Evolutionary conservation across 192 early-diverging fungal genomes (phyloP), one percentile per base, ranked within the genome.

Genomic region (Backusella liffmaniae): DNA sequence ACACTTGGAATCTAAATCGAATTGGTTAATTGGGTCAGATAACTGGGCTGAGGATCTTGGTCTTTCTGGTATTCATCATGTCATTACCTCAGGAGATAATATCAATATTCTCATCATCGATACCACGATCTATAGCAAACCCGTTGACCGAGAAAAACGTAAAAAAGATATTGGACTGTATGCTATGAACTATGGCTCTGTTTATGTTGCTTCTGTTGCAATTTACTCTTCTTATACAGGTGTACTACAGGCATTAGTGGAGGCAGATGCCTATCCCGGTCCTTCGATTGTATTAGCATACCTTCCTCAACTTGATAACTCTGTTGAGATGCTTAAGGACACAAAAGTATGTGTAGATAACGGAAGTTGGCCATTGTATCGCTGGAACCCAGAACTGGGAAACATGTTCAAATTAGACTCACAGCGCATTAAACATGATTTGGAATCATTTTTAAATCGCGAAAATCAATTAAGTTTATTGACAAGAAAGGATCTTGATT

Each of bases 141-240:
- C 66, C 1, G 83, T 85, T 23, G 76, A 84, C 44, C 83, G 77
- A 41, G 89, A 91, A 65, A 86, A 88, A 79, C 86, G 87, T 67
- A 96, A 96, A 88, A 97, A 97, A 86, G 96, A 98, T 81, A 88
- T 97, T 78, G 97, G 96, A 65, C 86, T 98, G 34, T 97, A 96
- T 74, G 96, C 95, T 35, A 96, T 98, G 95, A 94, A 92, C 84
- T 96, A 97, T 86, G 94, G 93, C 34, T 85, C 88, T 8, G 92
- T 90, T 6, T 98, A 94, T 80, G 96, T 97, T 18, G 97, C 97
- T 21, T 95, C 96, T 1, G 93, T 97, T 29, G 92, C 95, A 1
- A 80, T 96, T 29, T 94, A 94, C 79, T 87, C 93, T 5, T 94
- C 91, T 37, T 96, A 94, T 86, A 91, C 95, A 5, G 94, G 96